Percentiles rank a stretch among this genome's conserved stretches.
Conservation (phyloP, 202 grass and related monocot species). For the Carex arenaria region DNA sequence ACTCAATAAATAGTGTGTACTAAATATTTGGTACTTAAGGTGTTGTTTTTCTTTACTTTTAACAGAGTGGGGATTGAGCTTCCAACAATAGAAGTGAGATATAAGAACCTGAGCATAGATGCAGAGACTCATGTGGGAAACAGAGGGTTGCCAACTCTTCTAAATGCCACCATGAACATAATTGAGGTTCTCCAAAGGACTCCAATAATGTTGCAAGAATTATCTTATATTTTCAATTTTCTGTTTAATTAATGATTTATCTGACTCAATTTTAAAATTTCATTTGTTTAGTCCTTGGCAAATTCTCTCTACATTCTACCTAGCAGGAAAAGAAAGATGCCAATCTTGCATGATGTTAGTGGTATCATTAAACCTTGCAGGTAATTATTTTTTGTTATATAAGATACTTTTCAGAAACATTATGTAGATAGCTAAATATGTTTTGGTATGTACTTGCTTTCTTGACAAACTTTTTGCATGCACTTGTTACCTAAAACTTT, state of each 20-base stretch:
- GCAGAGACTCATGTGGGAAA: constrained; percentile 34
- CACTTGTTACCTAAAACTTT: not conserved
- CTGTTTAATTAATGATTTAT: not conserved
- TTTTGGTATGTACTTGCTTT: not conserved
- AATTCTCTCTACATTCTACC: constrained; percentile 29
- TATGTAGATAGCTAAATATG: not conserved
- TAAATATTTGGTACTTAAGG: not conserved
- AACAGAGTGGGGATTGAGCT: constrained; percentile 31
- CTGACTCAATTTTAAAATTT: not conserved
- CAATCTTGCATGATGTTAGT: constrained; percentile 39
- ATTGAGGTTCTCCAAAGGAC: constrained; percentile 26
- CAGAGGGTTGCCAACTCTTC: constrained; percentile 38
- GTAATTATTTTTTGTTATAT: constrained; percentile 13
- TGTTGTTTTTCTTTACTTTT: not conserved
- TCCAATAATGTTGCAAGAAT: not conserved
- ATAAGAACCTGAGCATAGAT: constrained; percentile 35
- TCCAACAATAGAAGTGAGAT: constrained; percentile 48
- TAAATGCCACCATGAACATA: constrained; percentile 29
- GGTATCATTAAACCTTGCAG: constrained; percentile 45
- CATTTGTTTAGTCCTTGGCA: constrained; percentile 20
- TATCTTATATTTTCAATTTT: not conserved
- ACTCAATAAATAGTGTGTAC: no score
- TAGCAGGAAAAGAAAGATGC: constrained; percentile 29
- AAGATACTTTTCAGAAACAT: not conserved
- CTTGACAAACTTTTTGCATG: no score